These are phyloP conservation scores for Magnusiomyces tetraspermus DNA, from an alignment of 1,139 yeast genomes.

Conservation along the genomic window DNA sequence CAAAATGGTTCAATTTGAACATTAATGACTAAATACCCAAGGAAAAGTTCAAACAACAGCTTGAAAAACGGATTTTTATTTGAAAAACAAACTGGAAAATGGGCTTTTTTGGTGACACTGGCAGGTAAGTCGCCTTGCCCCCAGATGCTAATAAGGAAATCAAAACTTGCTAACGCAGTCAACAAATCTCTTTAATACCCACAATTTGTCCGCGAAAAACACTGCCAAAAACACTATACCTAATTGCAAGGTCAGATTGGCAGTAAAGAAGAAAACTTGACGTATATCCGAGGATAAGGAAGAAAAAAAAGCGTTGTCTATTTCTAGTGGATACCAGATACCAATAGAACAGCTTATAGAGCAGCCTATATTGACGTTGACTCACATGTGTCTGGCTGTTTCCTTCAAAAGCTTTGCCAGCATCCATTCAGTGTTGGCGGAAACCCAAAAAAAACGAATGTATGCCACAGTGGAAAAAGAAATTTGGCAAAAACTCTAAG, in stretches of 20 bases:
- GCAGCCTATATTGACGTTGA: too few relatives aligned
- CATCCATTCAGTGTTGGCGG: conserved; percentile 54
- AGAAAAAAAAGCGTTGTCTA: neutral
- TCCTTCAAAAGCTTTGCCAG: conserved; percentile 78
- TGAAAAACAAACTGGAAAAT: neutral
- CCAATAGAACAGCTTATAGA: conserved; percentile 36
- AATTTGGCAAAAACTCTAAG: neutral
- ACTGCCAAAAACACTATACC: conserved; percentile 24
- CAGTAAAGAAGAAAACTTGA: neutral
- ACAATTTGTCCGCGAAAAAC: conserved; percentile 22
- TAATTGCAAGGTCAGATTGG: conserved; percentile 14
- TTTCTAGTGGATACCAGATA: conserved; percentile 22
- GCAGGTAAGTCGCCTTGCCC: conserved; percentile 12
- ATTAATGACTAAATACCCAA: too few relatives aligned
- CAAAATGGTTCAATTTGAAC: neutral
- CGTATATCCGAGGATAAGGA: neutral
- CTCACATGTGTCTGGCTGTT: conserved; percentile 73
- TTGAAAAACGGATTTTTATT: neutral
- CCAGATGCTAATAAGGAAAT: conserved; percentile 16
- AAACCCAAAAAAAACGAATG: conserved; percentile 49
- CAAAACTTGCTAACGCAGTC: conserved; percentile 17
- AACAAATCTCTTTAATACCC: conserved; percentile 20
- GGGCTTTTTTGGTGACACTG: too few relatives aligned
- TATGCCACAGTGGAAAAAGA: conserved; percentile 23
- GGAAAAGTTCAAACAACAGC: neutral